A percentile compares a stretch with the other conserved stretches of the same genome.
Conservation (phyloP, 352 stramenopile species). For the Elongisporangium prolatum region DNA sequence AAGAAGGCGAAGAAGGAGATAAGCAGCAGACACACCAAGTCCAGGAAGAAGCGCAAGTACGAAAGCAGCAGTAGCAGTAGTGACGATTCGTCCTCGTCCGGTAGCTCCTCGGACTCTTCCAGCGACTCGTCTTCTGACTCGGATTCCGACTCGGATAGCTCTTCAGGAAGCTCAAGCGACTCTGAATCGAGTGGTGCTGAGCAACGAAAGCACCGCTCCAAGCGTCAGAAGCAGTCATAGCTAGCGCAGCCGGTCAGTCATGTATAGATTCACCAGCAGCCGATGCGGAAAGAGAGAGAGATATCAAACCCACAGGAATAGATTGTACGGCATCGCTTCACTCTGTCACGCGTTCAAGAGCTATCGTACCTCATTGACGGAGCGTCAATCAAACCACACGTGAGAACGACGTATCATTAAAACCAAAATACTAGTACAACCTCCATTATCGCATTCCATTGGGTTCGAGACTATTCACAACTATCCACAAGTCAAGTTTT, state of each 20-base stretch:
- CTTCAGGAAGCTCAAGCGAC: slow-evolving; percentile 13
- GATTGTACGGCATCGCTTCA: not conserved
- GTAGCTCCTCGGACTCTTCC: slow-evolving; percentile 24
- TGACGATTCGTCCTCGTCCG: slow-evolving; percentile 13
- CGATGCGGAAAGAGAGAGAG: not conserved
- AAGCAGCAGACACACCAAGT: not conserved
- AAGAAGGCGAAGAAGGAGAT: slow-evolving; percentile 23
- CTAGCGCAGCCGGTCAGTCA: not conserved
- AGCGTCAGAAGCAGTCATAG: not conserved
- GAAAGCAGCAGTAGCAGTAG: slow-evolving; percentile 18
- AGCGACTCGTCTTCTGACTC: slow-evolving; percentile 18
- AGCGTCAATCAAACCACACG: too few species aligned
- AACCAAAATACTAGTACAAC: too few species aligned
- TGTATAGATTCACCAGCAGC: not conserved
- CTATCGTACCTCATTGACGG: too few species aligned
- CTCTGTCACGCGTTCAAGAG: too few species aligned
- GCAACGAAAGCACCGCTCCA: slow-evolving; percentile 11
- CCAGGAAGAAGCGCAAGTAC: slow-evolving; percentile 13
- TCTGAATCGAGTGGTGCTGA: slow-evolving; percentile 11
- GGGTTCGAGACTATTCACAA: too few species aligned
- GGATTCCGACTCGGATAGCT: slow-evolving; percentile 11
- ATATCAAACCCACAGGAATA: not conserved
- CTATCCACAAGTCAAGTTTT: too few species aligned
- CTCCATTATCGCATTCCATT: too few species aligned
- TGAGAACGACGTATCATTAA: too few species aligned